Evolutionary conservation across 2,329 filamentous ascomycete genomes (phyloP).

Genomic region (Calonectria leucothoes): DNA sequence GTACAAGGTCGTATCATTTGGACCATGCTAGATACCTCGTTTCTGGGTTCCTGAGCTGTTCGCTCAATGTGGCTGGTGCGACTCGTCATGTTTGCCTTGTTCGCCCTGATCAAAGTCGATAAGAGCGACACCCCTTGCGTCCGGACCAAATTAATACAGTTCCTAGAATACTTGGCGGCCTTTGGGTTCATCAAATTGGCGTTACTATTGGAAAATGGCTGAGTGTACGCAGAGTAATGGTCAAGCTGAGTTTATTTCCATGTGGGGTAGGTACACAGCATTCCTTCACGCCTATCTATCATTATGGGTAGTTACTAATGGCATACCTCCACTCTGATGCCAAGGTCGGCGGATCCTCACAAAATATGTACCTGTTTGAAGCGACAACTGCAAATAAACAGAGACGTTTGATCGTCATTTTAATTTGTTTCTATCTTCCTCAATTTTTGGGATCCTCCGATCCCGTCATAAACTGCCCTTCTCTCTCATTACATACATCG

Average conservation of each 20-base stretch:
- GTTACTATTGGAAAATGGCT: neutral
- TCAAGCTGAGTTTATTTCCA: neutral
- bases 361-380: too few relatives aligned
- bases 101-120: neutral
- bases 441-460: conserved; percentile 25
- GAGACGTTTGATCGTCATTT: conserved; percentile 39
- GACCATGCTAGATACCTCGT: conserved; percentile 55
- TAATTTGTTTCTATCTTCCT: conserved; percentile 39
- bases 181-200: neutral
- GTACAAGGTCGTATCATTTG: too few relatives aligned
- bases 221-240: neutral
- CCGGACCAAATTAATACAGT: neutral
- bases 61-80: conserved; percentile 37
- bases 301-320: neutral
- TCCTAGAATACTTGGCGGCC: neutral
- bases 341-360: neutral
- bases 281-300: neutral
- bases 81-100: conserved; percentile 25
- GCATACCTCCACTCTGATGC: too few relatives aligned
- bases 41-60: conserved; percentile 76
- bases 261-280: neutral
- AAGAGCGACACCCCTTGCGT: neutral
- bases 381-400: conserved; percentile 9
- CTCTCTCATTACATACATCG: conserved; percentile 21
- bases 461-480: conserved; percentile 25